Percentiles rank a stretch among this genome's conserved stretches.
Evolutionary conservation across 2,329 filamentous ascomycete species (phyloP).

Genomic region (Pseudocercospora cruenta): DNA sequence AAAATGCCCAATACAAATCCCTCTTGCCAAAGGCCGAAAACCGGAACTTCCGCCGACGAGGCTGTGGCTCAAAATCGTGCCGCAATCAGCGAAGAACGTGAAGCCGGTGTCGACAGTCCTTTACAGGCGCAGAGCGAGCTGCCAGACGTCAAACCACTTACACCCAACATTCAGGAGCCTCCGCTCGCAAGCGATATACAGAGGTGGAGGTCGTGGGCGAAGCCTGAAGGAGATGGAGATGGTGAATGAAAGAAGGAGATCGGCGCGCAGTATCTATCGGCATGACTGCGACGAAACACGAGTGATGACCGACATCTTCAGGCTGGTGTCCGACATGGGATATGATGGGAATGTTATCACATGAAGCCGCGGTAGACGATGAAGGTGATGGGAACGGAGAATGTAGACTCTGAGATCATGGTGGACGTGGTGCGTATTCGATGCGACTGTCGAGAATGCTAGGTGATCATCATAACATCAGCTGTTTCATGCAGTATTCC

Average conservation of each 20-base stretch:
- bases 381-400: too few relatives aligned
- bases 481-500: conserved; percentile 9
- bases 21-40: too few relatives aligned
- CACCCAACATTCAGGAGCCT: background rate
- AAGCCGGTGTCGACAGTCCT: background rate
- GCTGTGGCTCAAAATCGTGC: background rate
- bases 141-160: background rate
- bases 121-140: background rate
- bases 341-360: too few relatives aligned
- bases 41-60: too few relatives aligned
- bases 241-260: background rate
- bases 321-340: too few relatives aligned
- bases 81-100: background rate
- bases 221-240: background rate
- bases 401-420: background rate
- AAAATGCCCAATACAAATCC: too few relatives aligned
- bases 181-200: background rate
- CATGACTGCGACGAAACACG: background rate
- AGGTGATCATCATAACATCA: conserved; percentile 5
- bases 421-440: background rate
- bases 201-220: background rate
- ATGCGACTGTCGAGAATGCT: background rate
- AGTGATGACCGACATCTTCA: too few relatives aligned
- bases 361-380: too few relatives aligned
- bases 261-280: background rate